Evolutionary conservation across 352 stramenopile genomes (phyloP), one percentile per base, ranked within the genome.

Genomic region (Phytophthora pini): DNA sequence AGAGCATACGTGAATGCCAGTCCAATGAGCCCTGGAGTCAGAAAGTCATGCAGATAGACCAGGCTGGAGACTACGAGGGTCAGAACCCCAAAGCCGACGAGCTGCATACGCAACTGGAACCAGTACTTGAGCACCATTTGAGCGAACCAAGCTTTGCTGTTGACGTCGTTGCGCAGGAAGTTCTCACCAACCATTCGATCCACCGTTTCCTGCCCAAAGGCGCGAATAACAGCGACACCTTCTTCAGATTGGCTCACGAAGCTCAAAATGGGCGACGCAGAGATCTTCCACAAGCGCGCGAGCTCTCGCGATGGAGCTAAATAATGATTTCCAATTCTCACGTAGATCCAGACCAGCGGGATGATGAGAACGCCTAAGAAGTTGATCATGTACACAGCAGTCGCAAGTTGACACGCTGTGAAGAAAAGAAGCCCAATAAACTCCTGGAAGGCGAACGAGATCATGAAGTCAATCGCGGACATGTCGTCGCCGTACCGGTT

Each of bases 401-500:
- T 90, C 2, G 70, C 79, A 0, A 97, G 68, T 49, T 82, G 86
- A 49, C 87, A 92, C 1, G 90, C 70, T 2, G 82, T 95, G 38
- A 78, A 79, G 34, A 94, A 83, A 20, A 80, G 77, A 31, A 90
- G 80, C 9, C 76, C 76, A 12, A 97, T 55, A 55, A 84, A 87
- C 10, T 49, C 17, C 7, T 56, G 54, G n/a, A 71, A 73, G 2
- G 52, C 49, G 11, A 77, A 65, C 3, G 70, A 62, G 29, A 90
- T 61, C 44, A 93, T 77, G 20, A 95, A 79, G 74, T 98, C 92
- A 10, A 97, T 70, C 12, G 87, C 86, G 32, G 92, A 80, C 72
- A 98, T 96, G 63, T 98, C 93, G 10, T 87, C 86, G 36, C 80
- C 69, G 36, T 98, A 98, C 8, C 95, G 82, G 55, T 95, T 97